A percentile compares a stretch with the other conserved stretches of the same genome.
Conservation (phyloP, 768 basidiomycete species). For the Lactarius pseudohatsudake region DNA sequence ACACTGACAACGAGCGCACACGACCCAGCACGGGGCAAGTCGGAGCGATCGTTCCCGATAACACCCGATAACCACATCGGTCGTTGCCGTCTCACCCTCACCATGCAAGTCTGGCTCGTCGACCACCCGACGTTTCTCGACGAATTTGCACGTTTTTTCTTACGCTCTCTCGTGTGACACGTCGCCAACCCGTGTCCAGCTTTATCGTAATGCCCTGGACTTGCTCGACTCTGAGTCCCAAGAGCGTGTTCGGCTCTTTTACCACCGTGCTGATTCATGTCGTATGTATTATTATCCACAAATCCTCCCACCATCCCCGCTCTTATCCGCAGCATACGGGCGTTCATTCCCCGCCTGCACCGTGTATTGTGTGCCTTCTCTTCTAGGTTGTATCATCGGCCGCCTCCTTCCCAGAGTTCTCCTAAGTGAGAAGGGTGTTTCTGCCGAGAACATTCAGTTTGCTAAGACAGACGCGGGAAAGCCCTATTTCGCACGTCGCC, state of each 20-base stretch:
- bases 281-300: slow-evolving; percentile 43
- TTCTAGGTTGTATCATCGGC: slow-evolving; percentile 71
- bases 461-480: slow-evolving; percentile 63
- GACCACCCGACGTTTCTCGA: slow-evolving; percentile 25
- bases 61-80: neutral
- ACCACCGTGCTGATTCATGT: slow-evolving; percentile 72
- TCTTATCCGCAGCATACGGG: neutral
- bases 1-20: too few species aligned
- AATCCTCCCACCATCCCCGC: neutral
- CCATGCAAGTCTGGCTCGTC: slow-evolving; percentile 25
- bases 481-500: slow-evolving; percentile 65
- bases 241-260: slow-evolving; percentile 61
- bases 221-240: slow-evolving; percentile 58
- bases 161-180: neutral
- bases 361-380: neutral
- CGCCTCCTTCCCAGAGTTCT: slow-evolving; percentile 68
- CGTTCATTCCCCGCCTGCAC: neutral
- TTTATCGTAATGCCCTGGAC: slow-evolving; percentile 59
- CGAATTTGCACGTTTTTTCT: slow-evolving; percentile 16
- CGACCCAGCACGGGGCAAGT: neutral
- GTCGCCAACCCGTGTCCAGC: slow-evolving; percentile 39
- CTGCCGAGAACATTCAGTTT: slow-evolving; percentile 50
- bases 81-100: neutral
- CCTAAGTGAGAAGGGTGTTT: slow-evolving; percentile 57
- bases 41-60: neutral